phyloP scores from a whole-genome alignment of 2,329 filamentous ascomycete species.

The Tolypocladium cylindrosporum region DNA sequence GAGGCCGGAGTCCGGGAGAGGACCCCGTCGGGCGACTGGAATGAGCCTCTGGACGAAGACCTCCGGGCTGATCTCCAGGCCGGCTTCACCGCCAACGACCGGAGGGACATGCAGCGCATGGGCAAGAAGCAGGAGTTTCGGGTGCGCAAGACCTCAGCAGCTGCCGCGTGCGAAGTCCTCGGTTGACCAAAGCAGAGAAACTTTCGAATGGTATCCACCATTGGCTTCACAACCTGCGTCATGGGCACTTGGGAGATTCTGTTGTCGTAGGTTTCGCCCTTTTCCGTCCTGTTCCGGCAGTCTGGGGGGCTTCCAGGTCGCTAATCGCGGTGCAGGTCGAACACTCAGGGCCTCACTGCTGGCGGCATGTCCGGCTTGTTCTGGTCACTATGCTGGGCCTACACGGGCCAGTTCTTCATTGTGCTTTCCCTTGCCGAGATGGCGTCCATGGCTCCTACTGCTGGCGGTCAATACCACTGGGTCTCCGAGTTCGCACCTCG shows the following conservation, averaged over 20 bases:
- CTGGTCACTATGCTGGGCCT: constrained; percentile 9
- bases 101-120: constrained; percentile 11
- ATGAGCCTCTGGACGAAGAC: constrained; percentile 3
- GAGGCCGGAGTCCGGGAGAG: not conserved
- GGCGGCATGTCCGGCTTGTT: constrained; percentile 9
- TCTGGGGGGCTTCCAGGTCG: not conserved
- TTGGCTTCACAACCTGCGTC: constrained; percentile 36
- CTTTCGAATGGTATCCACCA: constrained; percentile 34
- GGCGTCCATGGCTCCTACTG: constrained; percentile 44
- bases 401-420: constrained; percentile 19
- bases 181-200: constrained; percentile 19
- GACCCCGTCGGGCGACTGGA: not conserved
- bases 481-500: constrained; percentile 42
- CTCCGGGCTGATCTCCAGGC: not conserved
- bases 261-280: constrained; percentile 23
- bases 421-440: constrained; percentile 37
- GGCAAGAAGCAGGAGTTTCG: constrained; percentile 10
- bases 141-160: not conserved
- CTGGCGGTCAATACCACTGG: constrained; percentile 50
- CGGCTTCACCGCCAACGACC: constrained; percentile 8
- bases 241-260: constrained; percentile 34
- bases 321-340: constrained; percentile 23
- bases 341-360: constrained; percentile 8
- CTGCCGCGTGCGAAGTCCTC: not conserved
- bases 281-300: constrained; percentile 18